Evolutionary conservation across 148 eudicot genomes (phyloP).

Genomic region (Silene conica): DNA sequence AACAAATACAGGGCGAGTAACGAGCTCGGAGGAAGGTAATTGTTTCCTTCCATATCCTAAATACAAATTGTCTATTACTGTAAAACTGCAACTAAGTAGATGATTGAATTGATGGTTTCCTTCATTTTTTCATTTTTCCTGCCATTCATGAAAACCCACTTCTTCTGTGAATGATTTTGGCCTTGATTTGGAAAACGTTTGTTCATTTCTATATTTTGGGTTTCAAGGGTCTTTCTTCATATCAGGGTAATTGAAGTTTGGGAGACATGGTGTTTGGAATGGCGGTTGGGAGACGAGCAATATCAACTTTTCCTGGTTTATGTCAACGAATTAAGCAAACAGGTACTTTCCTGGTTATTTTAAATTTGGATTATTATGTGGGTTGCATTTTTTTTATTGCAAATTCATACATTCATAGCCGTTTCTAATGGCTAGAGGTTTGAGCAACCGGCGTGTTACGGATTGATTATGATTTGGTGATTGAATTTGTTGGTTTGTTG

Average conservation of each 20-base stretch:
- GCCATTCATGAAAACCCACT: not conserved
- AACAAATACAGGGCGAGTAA: too few relatives aligned
- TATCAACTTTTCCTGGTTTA: slow-evolving; percentile 35
- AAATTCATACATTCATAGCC: not conserved
- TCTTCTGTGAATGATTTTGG: not conserved
- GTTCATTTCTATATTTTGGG: not conserved
- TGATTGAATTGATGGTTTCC: too few relatives aligned
- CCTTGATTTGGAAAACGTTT: not conserved
- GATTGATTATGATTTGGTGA: not conserved
- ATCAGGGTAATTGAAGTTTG: slow-evolving; percentile 6
- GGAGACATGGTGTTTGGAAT: slow-evolving; percentile 8
- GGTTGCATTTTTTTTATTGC: not conserved
- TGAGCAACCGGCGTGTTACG: too few relatives aligned
- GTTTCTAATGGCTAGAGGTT: not conserved
- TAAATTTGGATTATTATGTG: not conserved
- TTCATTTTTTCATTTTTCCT: too few relatives aligned
- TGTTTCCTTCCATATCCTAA: too few relatives aligned
- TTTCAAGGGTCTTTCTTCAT: not conserved
- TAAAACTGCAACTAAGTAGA: too few relatives aligned
- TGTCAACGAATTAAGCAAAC: slow-evolving; percentile 44
- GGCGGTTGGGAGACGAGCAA: slow-evolving; percentile 24
- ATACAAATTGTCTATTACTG: too few relatives aligned
- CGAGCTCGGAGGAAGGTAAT: too few relatives aligned
- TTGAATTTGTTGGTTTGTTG: not conserved
- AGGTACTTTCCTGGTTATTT: slow-evolving; percentile 23